A percentile compares a stretch with the other conserved stretches of the same genome.
phyloP scores from a whole-genome alignment of 768 basidiomycete genomes.

The Termitomyces bulborhizus region DNA sequence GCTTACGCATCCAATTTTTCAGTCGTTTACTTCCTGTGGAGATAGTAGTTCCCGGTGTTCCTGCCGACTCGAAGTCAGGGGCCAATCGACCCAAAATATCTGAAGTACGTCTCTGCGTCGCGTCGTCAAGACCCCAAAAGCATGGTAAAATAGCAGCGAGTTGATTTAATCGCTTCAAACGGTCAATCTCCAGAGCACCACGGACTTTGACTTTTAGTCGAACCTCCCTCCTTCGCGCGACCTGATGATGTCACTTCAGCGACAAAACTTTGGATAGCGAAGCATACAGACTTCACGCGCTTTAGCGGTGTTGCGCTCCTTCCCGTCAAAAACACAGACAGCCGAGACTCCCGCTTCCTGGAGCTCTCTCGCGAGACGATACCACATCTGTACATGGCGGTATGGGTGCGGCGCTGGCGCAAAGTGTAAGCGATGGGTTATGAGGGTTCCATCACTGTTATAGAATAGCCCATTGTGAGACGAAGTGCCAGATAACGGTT shows the following conservation, averaged over 20 bases:
- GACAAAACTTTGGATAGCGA: background rate
- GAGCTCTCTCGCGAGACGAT: slow-evolving; percentile 59
- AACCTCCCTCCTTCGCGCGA: slow-evolving; percentile 46
- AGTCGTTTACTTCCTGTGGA: background rate
- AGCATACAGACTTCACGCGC: slow-evolving; percentile 50
- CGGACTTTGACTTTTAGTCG: slow-evolving; percentile 44
- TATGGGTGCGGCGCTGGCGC: slow-evolving; percentile 54
- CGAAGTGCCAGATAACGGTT: background rate
- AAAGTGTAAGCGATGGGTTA: slow-evolving; percentile 80
- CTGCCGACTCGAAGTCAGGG: background rate
- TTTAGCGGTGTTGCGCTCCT: slow-evolving; percentile 61
- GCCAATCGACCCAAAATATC: slow-evolving; percentile 7
- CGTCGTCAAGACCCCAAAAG: slow-evolving; percentile 27
- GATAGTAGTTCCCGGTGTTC: background rate
- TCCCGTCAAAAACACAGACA: slow-evolving; percentile 80
- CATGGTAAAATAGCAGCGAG: slow-evolving; percentile 32
- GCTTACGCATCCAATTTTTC: background rate
- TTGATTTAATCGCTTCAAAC: slow-evolving; percentile 46
- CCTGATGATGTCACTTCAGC: slow-evolving; percentile 26
- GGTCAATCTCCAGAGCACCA: slow-evolving; percentile 50
- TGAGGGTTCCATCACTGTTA: slow-evolving; percentile 74
- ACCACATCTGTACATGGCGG: slow-evolving; percentile 78
- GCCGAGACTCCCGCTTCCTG: slow-evolving; percentile 47
- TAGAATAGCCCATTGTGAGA: slow-evolving; percentile 2
- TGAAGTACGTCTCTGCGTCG: slow-evolving; percentile 21